Evolutionary conservation across 176 grass and related monocot genomes (phyloP).

Genomic region (Oryza meyeriana): DNA sequence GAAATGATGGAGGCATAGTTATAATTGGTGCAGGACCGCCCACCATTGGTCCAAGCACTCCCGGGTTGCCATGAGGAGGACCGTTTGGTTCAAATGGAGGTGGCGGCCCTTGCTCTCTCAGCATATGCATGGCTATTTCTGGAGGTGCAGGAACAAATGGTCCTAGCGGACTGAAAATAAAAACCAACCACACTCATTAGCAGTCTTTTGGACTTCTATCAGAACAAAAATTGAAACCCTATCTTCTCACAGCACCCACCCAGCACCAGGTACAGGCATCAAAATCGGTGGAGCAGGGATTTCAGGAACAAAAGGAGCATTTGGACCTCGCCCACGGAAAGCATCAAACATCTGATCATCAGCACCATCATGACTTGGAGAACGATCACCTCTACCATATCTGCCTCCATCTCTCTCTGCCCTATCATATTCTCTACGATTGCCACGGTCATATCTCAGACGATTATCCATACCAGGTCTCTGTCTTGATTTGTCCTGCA

Average conservation of each 20-base stretch:
- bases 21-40: constrained; percentile 64
- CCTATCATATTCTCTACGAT: constrained; percentile 69
- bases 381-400: constrained; percentile 60
- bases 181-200: constrained; percentile 30
- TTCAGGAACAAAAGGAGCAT: constrained; percentile 78
- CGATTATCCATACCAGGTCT: constrained; percentile 58
- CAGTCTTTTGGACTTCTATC: background rate
- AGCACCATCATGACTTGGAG: constrained; percentile 55
- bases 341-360: constrained; percentile 86
- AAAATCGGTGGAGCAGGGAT: constrained; percentile 83
- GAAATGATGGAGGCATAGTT: constrained; percentile 79
- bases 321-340: constrained; percentile 58
- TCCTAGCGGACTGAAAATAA: constrained; percentile 76
- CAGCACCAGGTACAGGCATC: constrained; percentile 96
- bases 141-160: constrained; percentile 98
- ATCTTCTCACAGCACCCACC: constrained; percentile 48
- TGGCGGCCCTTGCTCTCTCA: constrained; percentile 80
- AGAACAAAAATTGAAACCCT: constrained; percentile 19
- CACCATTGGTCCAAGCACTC: constrained; percentile 57
- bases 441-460: constrained; percentile 67
- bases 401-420: constrained; percentile 70
- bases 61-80: constrained; percentile 46
- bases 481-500: constrained; percentile 65
- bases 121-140: constrained; percentile 96
- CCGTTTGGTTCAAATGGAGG: constrained; percentile 62